Conservation (phyloP, 306 rosid genomes). For the Elaeagnus macrophylla region DNA sequence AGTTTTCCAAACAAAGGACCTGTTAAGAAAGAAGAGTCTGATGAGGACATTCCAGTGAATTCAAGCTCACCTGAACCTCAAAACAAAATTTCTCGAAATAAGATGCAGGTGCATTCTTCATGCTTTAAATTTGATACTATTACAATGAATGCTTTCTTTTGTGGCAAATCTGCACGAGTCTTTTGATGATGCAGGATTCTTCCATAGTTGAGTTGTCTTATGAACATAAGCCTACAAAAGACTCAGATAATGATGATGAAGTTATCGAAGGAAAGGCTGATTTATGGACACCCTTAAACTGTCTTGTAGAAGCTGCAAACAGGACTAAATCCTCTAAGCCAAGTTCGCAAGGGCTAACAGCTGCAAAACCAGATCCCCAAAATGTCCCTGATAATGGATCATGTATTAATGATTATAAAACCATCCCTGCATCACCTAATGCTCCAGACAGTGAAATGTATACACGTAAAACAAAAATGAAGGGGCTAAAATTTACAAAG, state of each 20-base stretch:
- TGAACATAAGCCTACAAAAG: conserved; percentile 34
- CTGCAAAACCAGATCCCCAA: conserved; percentile 48
- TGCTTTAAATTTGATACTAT: conserved; percentile 7
- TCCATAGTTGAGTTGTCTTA: conserved; percentile 48
- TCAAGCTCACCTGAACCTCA: conserved; percentile 44
- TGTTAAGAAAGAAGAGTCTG: conserved; percentile 46
- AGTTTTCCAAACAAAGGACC: conserved; percentile 41
- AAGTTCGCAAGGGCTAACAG: conserved; percentile 41
- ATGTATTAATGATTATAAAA: conserved; percentile 33
- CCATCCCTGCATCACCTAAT: conserved; percentile 38
- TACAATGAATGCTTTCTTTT: not conserved
- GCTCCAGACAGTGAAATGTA: conserved; percentile 25
- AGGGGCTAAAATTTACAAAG: conserved; percentile 50
- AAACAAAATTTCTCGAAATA: conserved; percentile 28
- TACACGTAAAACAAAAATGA: conserved; percentile 49
- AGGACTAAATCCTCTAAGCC: conserved; percentile 78
- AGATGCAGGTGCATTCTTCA: conserved; percentile 33
- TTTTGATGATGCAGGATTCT: conserved; percentile 43
- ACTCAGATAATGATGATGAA: conserved; percentile 31
- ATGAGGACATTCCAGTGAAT: conserved; percentile 48
- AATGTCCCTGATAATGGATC: conserved; percentile 35
- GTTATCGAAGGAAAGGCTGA: conserved; percentile 69
- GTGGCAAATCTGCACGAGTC: not conserved
- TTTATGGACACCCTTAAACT: conserved; percentile 95
- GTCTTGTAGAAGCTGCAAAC: conserved; percentile 97